Conservation (phyloP, 495 filamentous ascomycete genomes). For the Aspergillus cristatus region DNA sequence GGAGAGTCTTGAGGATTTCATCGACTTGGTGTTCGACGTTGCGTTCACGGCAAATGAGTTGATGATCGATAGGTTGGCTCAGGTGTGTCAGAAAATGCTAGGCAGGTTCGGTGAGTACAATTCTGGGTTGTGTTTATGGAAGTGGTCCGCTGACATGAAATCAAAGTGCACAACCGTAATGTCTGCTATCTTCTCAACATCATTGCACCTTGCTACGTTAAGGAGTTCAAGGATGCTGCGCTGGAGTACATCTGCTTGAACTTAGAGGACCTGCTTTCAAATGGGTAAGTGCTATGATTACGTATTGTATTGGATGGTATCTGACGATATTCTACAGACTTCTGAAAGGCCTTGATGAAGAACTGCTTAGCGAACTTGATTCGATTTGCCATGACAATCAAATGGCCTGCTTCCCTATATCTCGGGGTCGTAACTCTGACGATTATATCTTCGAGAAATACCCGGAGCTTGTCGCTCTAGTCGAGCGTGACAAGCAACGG, state of each 20-base stretch:
- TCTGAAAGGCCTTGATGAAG: slow-evolving; percentile 78
- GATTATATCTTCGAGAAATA: slow-evolving; percentile 60
- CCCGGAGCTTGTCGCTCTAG: slow-evolving; percentile 48
- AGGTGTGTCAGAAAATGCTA: slow-evolving; percentile 80
- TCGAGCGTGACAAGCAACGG: slow-evolving; percentile 44
- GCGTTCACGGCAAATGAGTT: slow-evolving; percentile 85
- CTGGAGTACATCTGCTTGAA: slow-evolving; percentile 89
- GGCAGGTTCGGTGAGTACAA: slow-evolving; percentile 69
- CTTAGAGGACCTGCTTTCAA: slow-evolving; percentile 81
- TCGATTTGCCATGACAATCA: slow-evolving; percentile 74
- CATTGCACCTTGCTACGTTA: slow-evolving; percentile 70
- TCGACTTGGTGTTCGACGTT: slow-evolving; percentile 85
- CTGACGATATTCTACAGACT: slow-evolving; percentile 36
- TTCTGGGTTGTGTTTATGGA: background rate
- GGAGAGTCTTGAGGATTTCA: slow-evolving; percentile 67
- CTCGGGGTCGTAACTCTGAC: slow-evolving; percentile 64
- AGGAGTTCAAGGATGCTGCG: slow-evolving; percentile 77
- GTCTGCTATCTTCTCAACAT: slow-evolving; percentile 75
- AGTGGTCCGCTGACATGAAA: too few relatives aligned
- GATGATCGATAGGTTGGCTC: slow-evolving; percentile 85
- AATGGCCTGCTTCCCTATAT: slow-evolving; percentile 60
- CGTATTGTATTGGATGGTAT: background rate
- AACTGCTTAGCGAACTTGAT: slow-evolving; percentile 70
- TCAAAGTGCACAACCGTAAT: slow-evolving; percentile 82
- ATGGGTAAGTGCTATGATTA: slow-evolving; percentile 45